Conservation (phyloP, 1,284 basidiomycete species). For the Lentinula novae-zelandiae region DNA sequence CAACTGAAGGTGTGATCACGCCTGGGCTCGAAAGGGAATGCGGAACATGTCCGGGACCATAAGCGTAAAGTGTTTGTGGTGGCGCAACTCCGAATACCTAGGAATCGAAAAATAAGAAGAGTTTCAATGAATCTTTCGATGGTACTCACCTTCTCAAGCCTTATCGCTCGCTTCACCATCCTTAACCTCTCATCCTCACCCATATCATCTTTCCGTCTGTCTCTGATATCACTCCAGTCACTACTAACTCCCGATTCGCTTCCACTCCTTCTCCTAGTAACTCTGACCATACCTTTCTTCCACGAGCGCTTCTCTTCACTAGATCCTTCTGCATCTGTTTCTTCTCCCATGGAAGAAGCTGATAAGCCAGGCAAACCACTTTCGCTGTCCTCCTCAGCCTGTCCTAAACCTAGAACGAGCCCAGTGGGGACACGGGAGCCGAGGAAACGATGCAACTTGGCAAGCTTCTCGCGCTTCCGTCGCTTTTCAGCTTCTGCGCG, state of each 20-base stretch:
- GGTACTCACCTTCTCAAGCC: conserved; percentile 74
- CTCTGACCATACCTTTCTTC: conserved; percentile 26
- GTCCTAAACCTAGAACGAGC: conserved; percentile 62
- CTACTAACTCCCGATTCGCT: conserved; percentile 41
- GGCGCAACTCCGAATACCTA: conserved; percentile 79
- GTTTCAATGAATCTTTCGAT: background rate
- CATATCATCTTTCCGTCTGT: conserved; percentile 64
- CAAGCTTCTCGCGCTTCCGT: conserved; percentile 68
- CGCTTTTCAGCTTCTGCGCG: conserved; percentile 57
- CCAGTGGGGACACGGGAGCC: conserved; percentile 71
- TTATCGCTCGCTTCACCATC: conserved; percentile 72
- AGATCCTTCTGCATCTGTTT: conserved; percentile 2
- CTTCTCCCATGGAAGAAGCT: background rate
- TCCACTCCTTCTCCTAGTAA: conserved; percentile 46
- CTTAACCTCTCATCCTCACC: conserved; percentile 69
- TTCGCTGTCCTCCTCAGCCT: conserved; percentile 31
- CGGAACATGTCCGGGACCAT: conserved; percentile 16
- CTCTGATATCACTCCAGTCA: conserved; percentile 49
- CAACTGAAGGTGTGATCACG: conserved; percentile 11
- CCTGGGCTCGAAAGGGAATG: conserved; percentile 39
- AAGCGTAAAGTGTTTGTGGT: conserved; percentile 68
- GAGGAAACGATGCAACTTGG: conserved; percentile 76
- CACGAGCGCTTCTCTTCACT: conserved; percentile 30
- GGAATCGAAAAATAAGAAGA: conserved; percentile 7
- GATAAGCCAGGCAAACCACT: conserved; percentile 9